Percentiles rank a stretch among this genome's conserved stretches.
phyloP scores from a whole-genome alignment of 2,329 filamentous ascomycete genomes.

The Calonectria fujianensis region DNA sequence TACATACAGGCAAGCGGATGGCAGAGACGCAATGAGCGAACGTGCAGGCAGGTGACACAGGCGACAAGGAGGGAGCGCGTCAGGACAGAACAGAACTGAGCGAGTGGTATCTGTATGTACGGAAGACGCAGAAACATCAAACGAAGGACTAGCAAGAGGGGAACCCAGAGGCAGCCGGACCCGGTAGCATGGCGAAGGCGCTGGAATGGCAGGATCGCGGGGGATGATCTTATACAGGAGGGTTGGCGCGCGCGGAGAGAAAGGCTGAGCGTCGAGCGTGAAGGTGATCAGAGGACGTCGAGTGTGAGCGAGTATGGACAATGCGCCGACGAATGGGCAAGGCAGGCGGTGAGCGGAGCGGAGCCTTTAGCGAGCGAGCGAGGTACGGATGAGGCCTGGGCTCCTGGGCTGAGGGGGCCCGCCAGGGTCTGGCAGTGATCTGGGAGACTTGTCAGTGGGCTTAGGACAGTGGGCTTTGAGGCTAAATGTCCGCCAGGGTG shows the following conservation, averaged over 20 bases:
- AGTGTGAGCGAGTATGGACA: slow-evolving; percentile 38
- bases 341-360: slow-evolving; percentile 55
- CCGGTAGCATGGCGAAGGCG: slow-evolving; percentile 53
- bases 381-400: slow-evolving; percentile 30
- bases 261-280: slow-evolving; percentile 46
- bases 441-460: slow-evolving; percentile 29
- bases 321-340: slow-evolving; percentile 49
- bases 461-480: slow-evolving; percentile 25
- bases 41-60: slow-evolving; percentile 31
- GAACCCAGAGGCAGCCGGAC: slow-evolving; percentile 49
- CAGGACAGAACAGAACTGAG: slow-evolving; percentile 45
- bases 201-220: slow-evolving; percentile 45
- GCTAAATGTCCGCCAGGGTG: slow-evolving; percentile 27
- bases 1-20: slow-evolving; percentile 22
- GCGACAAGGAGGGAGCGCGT: slow-evolving; percentile 37
- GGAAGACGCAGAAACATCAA: slow-evolving; percentile 48
- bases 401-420: slow-evolving; percentile 19
- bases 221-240: slow-evolving; percentile 50
- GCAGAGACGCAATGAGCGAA: slow-evolving; percentile 29
- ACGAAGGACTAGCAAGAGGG: slow-evolving; percentile 54
- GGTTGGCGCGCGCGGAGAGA: slow-evolving; percentile 51
- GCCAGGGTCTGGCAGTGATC: slow-evolving; percentile 29
- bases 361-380: slow-evolving; percentile 34
- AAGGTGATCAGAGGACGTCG: slow-evolving; percentile 33
- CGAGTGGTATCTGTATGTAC: slow-evolving; percentile 43